Percentiles rank a stretch among this genome's conserved stretches.
Evolutionary conservation across 805 yeast genomes (phyloP).

Genomic region (Kodamaea kaohsiungensis): DNA sequence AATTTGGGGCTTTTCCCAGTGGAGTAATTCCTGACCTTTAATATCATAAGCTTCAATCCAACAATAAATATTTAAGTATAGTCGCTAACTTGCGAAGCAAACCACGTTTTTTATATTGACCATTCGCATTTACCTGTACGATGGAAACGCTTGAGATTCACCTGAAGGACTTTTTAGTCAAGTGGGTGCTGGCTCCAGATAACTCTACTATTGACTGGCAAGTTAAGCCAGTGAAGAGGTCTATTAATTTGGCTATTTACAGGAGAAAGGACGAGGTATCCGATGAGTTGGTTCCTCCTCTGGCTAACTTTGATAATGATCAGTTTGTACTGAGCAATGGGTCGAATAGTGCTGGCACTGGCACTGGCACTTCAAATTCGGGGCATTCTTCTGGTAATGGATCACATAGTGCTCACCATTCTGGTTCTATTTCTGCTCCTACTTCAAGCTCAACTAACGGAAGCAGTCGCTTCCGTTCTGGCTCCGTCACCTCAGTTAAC

Average conservation of each 20-base stretch:
- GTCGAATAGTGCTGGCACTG: constrained; percentile 19
- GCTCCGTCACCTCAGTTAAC: constrained; percentile 37
- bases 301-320: not conserved
- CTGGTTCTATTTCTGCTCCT: constrained; percentile 33
- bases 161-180: constrained; percentile 82
- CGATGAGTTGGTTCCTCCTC: constrained; percentile 8
- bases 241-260: constrained; percentile 43
- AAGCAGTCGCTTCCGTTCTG: constrained; percentile 21
- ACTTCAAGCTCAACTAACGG: not conserved
- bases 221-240: constrained; percentile 64
- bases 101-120: not conserved
- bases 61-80: not conserved
- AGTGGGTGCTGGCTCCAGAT: constrained; percentile 83
- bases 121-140: not conserved
- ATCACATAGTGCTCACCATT: constrained; percentile 21
- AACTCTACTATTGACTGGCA: constrained; percentile 73
- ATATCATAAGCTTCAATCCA: not conserved
- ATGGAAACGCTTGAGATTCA: constrained; percentile 94
- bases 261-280: constrained; percentile 27
- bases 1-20: constrained; percentile 2
- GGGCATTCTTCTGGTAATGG: not conserved
- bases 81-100: not conserved
- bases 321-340: not conserved
- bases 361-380: not conserved
- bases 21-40: not conserved